A percentile compares a stretch with the other conserved stretches of the same genome.
phyloP scores from a whole-genome alignment of 2,329 filamentous ascomycete genomes.

The Monosporascus sp. region DNA sequence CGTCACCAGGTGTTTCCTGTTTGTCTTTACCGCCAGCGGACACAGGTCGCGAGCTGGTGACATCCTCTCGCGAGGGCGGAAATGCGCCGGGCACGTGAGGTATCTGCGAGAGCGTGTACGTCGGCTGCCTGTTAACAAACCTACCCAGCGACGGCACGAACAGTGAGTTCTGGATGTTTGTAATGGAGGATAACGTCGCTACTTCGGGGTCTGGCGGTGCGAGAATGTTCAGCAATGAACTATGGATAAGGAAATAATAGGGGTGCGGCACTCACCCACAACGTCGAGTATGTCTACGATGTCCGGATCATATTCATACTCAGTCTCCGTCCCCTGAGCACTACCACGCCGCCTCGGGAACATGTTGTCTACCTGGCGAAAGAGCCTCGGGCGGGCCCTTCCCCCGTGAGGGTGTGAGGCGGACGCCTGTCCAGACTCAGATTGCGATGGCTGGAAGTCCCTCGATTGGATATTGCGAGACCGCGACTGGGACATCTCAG shows the following conservation, averaged over 20 bases:
- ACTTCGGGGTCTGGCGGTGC: slow-evolving; percentile 66
- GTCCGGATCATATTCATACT: background rate
- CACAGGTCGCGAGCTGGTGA: background rate
- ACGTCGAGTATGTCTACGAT: background rate
- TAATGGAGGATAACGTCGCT: slow-evolving; percentile 74
- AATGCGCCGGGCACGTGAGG: slow-evolving; percentile 9
- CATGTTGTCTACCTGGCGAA: background rate
- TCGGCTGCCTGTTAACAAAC: slow-evolving; percentile 70
- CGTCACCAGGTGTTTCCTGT: slow-evolving; percentile 12
- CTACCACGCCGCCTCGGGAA: background rate
- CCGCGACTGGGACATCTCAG: background rate
- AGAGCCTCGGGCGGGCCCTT: background rate
- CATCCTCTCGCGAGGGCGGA: background rate
- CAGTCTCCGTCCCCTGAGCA: background rate
- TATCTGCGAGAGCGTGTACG: slow-evolving; percentile 63
- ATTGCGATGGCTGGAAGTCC: background rate
- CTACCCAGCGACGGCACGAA: slow-evolving; percentile 78
- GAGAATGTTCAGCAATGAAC: background rate
- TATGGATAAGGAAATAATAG: background rate
- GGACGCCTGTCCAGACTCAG: background rate
- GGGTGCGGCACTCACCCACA: background rate
- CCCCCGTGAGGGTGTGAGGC: background rate
- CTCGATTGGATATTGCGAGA: background rate
- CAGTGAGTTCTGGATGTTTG: slow-evolving; percentile 85
- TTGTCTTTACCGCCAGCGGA: slow-evolving; percentile 7